A percentile compares a stretch with the other conserved stretches of the same genome.
phyloP scores from a whole-genome alignment of 2,329 filamentous ascomycete species.

The Daldinia sp. region DNA sequence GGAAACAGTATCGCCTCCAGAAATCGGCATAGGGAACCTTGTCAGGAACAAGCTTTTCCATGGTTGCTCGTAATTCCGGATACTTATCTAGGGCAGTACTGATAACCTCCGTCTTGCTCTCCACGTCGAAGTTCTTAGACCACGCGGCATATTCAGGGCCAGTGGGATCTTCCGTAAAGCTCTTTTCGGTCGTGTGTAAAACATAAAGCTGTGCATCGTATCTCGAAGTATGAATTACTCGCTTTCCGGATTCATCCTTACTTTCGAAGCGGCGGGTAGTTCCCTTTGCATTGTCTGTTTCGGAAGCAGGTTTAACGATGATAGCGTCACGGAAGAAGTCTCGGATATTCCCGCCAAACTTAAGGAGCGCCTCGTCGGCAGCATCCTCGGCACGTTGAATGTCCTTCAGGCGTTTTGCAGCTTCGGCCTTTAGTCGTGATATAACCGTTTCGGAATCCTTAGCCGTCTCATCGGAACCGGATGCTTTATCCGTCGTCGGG shows the following conservation, averaged over 20 bases:
- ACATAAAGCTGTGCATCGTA: conserved; percentile 97
- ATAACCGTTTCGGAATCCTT: conserved; percentile 72
- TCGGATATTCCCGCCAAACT: conserved; percentile 88
- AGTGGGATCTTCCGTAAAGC: conserved; percentile 82
- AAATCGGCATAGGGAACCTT: conserved; percentile 88
- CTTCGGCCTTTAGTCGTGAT: conserved; percentile 77
- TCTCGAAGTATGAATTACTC: conserved; percentile 92
- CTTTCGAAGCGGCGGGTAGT: conserved; percentile 86
- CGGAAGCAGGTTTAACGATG: conserved; percentile 78
- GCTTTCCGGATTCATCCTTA: conserved; percentile 87
- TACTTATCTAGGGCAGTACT: conserved; percentile 84
- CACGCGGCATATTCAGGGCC: conserved; percentile 79
- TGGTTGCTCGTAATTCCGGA: conserved; percentile 81
- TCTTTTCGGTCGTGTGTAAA: conserved; percentile 84
- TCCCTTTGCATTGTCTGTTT: conserved; percentile 57
- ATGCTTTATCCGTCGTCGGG: conserved; percentile 53
- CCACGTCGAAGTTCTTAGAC: conserved; percentile 78
- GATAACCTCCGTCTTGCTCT: conserved; percentile 85
- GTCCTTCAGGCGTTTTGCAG: conserved; percentile 84
- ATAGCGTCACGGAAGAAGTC: conserved; percentile 93
- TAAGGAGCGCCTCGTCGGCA: conserved; percentile 91
- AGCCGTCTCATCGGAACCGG: conserved; percentile 53
- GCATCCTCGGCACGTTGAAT: conserved; percentile 93
- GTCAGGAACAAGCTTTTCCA: conserved; percentile 97
- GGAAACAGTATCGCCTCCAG: conserved; percentile 95